Evolutionary conservation across 192 early-diverging fungal genomes (phyloP), one percentile per base, ranked within the genome.

Genomic region (Kickxella alabastrina): DNA sequence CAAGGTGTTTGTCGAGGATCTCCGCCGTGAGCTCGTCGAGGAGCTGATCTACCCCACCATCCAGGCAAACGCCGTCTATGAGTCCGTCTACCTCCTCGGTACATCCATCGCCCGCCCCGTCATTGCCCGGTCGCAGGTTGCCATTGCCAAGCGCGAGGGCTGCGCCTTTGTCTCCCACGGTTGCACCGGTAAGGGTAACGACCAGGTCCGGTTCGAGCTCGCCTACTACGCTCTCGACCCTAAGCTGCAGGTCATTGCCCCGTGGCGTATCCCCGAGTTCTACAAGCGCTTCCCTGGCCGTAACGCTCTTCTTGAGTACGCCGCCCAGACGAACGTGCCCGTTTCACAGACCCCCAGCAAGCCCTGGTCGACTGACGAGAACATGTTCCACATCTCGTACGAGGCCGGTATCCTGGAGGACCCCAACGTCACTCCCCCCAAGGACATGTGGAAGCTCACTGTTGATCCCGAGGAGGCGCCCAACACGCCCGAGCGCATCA

Each of bases 341-440:
- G 94, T 99, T 12, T 81, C 87, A 40, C 96, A 99, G 82, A 99
- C 96, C 17, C 82, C 85, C 21, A 85, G 88, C 77, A 94, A 96
- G 82, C 94, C 94, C 26, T 99, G 96, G 94, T 95, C 92, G 15
- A 99, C 94, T 10, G 96, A 99, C 74, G 96, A 98, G 80, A 98
- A 96, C 83, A 77, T 98, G 52, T 96, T 92, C 86, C 93, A 98
- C 79, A 98, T 96, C 77, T 95, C 92, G 12, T 96, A 92, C 65
- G 95, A 98, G 79, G 93, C 94, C 56, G 96, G 94, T 57, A 92
- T 97, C 50, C 87, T 99, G 23, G 94, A 99, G 75, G 92, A 99
- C 60, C 96, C 96, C 45, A 82, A 90, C 76, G 80, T 83, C 39
- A 93, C 92, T n/a, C 96, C 96, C 39, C 93, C 94, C 64, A 86